Percentiles rank a stretch among this genome's conserved stretches.
phyloP scores from a whole-genome alignment of 257 asterid genomes.

The Petunia axillaris region DNA sequence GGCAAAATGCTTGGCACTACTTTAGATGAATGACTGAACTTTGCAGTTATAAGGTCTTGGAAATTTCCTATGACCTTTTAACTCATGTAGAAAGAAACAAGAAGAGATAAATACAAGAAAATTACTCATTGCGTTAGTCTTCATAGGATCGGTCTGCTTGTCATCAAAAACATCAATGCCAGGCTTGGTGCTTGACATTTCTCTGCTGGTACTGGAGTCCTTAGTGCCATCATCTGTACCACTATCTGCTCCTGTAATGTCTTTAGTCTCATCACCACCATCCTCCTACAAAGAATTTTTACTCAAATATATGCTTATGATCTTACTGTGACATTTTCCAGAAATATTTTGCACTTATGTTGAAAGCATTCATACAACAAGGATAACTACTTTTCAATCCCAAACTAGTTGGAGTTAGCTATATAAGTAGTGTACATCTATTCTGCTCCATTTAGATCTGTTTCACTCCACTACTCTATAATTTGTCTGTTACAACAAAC shows the following conservation, averaged over 20 bases:
- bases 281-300: conserved; percentile 47
- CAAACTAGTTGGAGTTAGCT: not conserved
- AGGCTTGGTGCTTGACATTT: conserved; percentile 41
- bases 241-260: conserved; percentile 44
- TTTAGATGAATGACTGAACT: not conserved
- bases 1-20: not conserved
- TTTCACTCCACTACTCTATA: not conserved
- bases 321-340: conserved; percentile 15
- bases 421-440: conserved; percentile 1
- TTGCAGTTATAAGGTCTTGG: not conserved
- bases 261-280: conserved; percentile 43
- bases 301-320: not conserved
- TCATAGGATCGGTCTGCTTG: conserved; percentile 73
- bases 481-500: not conserved
- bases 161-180: conserved; percentile 79
- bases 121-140: conserved; percentile 81
- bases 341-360: not conserved
- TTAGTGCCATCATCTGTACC: conserved; percentile 32
- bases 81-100: not conserved
- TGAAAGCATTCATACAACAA: not conserved
- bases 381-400: not conserved
- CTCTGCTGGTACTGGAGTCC: conserved; percentile 29
- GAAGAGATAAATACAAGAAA: conserved; percentile 22
- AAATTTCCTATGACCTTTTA: not conserved
- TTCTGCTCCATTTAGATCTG: not conserved